phyloP scores from a whole-genome alignment of 2,329 filamentous ascomycete genomes.

The Diplodia seriata region DNA sequence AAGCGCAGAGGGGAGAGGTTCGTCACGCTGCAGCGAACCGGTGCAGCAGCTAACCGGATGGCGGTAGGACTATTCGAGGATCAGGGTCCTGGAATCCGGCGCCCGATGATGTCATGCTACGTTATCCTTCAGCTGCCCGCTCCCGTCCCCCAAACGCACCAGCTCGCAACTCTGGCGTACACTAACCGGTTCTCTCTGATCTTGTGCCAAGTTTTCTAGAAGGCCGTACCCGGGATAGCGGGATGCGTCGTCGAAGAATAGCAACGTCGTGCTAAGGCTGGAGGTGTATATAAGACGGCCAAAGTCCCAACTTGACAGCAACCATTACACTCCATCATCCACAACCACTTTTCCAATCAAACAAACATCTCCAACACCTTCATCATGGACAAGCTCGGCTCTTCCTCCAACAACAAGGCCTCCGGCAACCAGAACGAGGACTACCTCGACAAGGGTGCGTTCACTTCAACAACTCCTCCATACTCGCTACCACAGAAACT shows the following conservation, averaged over 20 bases:
- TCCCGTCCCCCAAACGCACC: background rate
- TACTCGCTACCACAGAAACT: too few species aligned
- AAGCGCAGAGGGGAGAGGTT: background rate
- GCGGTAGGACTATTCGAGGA: background rate
- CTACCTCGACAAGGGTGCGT: slow-evolving; percentile 59
- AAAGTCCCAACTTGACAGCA: background rate
- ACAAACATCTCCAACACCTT: background rate
- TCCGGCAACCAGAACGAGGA: slow-evolving; percentile 46
- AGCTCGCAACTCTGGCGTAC: slow-evolving; percentile 2
- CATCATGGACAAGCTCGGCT: slow-evolving; percentile 28
- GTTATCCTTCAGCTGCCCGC: slow-evolving; percentile 16
- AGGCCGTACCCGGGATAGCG: background rate
- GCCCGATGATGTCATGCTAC: slow-evolving; percentile 26
- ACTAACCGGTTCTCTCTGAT: slow-evolving; percentile 1
- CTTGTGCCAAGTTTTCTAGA: slow-evolving; percentile 19
- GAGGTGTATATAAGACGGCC: slow-evolving; percentile 6
- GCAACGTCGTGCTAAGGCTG: background rate
- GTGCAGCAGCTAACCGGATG: background rate
- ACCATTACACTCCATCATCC: background rate
- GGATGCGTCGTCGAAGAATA: background rate
- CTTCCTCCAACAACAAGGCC: slow-evolving; percentile 25
- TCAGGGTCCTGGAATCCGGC: slow-evolving; percentile 17
- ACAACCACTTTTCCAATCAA: background rate
- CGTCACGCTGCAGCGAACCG: background rate
- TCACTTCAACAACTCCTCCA: background rate